Conservation (phyloP, 805 yeast genomes). For the Myxozyma mucilagina region DNA sequence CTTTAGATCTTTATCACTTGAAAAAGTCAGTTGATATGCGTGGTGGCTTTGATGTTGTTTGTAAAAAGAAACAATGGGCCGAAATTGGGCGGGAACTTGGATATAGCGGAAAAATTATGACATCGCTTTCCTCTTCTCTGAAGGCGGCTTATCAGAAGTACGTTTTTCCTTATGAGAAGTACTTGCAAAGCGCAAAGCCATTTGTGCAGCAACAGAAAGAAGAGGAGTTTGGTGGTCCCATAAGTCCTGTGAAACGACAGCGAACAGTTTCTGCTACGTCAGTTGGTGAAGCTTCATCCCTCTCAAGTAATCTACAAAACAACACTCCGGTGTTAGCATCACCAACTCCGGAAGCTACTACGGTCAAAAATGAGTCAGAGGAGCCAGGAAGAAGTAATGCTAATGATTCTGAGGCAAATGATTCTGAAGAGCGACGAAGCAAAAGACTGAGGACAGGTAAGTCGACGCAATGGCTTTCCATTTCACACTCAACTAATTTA, state of each 20-base stretch:
- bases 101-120: constrained; percentile 67
- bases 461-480: background rate
- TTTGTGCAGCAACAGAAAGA: constrained; percentile 27
- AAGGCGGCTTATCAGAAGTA: constrained; percentile 48
- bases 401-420: background rate
- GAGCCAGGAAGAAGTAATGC: background rate
- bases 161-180: constrained; percentile 38
- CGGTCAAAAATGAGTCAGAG: constrained; percentile 2
- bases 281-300: background rate
- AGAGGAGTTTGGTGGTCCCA: constrained; percentile 28
- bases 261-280: constrained; percentile 24
- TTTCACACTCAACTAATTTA: background rate
- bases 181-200: constrained; percentile 31
- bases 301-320: background rate
- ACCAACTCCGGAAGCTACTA: background rate
- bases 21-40: constrained; percentile 35
- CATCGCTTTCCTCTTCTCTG: constrained; percentile 67
- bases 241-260: constrained; percentile 20
- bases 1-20: constrained; percentile 39
- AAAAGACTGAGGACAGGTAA: constrained; percentile 8
- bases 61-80: constrained; percentile 58
- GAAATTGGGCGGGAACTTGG: constrained; percentile 81
- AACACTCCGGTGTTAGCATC: background rate
- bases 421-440: constrained; percentile 11
- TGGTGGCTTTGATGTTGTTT: constrained; percentile 38